Evolutionary conservation across 345 rosid species (phyloP).

Genomic region (Hibiscus mutabilis): DNA sequence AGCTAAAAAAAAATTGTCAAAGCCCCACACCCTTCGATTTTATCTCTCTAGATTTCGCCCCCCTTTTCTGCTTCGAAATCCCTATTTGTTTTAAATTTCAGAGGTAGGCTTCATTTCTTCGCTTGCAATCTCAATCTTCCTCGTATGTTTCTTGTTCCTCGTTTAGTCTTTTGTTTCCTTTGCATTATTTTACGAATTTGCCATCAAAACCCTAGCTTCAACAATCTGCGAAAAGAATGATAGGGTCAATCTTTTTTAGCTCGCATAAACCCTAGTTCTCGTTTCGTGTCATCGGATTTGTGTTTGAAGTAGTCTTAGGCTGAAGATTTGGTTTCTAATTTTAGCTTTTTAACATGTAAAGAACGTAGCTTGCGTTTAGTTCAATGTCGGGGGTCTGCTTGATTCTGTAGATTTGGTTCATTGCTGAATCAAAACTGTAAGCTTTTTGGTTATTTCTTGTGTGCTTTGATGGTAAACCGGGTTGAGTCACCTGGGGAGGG

Average conservation of each 20-base stretch:
- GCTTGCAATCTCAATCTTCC: background rate
- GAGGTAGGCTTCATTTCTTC: slow-evolving; percentile 18
- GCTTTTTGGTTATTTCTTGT: background rate
- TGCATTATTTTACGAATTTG: slow-evolving; percentile 24
- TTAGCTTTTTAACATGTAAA: slow-evolving; percentile 5
- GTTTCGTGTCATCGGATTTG: slow-evolving; percentile 4
- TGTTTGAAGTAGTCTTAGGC: slow-evolving; percentile 13
- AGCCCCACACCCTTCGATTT: slow-evolving; percentile 30
- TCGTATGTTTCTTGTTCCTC: background rate
- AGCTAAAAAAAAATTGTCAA: slow-evolving; percentile 37
- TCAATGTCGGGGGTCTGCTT: slow-evolving; percentile 7
- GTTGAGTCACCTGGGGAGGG: slow-evolving; percentile 21
- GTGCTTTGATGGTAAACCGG: slow-evolving; percentile 13
- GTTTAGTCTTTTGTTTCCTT: background rate
- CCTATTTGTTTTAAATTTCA: slow-evolving; percentile 6
- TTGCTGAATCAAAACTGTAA: background rate
- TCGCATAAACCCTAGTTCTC: slow-evolving; percentile 43
- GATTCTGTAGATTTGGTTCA: slow-evolving; percentile 18
- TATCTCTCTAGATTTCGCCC: slow-evolving; percentile 12
- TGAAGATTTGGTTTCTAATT: slow-evolving; percentile 4
- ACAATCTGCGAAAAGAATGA: slow-evolving; percentile 6
- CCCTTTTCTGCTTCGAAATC: slow-evolving; percentile 17
- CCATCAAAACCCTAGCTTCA: slow-evolving; percentile 48
- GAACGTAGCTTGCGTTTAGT: slow-evolving; percentile 7
- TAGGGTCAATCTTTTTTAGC: background rate